Evolutionary conservation across 176 grass and related monocot species (phyloP).

Genomic region (Elaeis guineensis): DNA sequence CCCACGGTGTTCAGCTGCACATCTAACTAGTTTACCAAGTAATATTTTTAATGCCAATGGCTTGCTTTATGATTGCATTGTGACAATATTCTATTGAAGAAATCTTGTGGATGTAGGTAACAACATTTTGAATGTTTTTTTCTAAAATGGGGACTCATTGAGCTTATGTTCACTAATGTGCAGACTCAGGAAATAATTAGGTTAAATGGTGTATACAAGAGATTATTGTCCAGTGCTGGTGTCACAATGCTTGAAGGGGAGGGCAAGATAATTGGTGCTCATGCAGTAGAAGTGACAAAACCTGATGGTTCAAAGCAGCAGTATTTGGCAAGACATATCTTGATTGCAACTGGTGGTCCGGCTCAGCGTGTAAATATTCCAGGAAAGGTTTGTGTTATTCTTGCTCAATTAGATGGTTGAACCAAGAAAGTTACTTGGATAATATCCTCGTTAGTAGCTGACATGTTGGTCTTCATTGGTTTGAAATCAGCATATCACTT

Average conservation of each 20-base stretch:
- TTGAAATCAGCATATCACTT: no score
- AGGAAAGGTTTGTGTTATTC: conserved; percentile 55
- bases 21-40: no score
- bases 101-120: no score
- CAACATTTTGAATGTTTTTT: not conserved
- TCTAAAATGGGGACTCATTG: not conserved
- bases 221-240: conserved; percentile 49
- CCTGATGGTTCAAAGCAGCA: conserved; percentile 57
- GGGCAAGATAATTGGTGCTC: conserved; percentile 63
- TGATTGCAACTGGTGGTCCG: conserved; percentile 78
- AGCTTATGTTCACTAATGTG: not conserved
- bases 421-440: no score
- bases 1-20: no score
- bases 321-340: conserved; percentile 56
- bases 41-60: no score
- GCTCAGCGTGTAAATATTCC: conserved; percentile 68
- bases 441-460: no score
- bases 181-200: conserved; percentile 90
- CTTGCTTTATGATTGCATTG: no score
- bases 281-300: conserved; percentile 64
- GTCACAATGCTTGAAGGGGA: conserved; percentile 84
- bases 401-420: not conserved
- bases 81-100: no score
- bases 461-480: no score
- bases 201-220: conserved; percentile 73